These are phyloP conservation scores for Macroventuria anomochaeta DNA, from an alignment of 2,329 filamentous ascomycete genomes.

Conservation along the genomic window DNA sequence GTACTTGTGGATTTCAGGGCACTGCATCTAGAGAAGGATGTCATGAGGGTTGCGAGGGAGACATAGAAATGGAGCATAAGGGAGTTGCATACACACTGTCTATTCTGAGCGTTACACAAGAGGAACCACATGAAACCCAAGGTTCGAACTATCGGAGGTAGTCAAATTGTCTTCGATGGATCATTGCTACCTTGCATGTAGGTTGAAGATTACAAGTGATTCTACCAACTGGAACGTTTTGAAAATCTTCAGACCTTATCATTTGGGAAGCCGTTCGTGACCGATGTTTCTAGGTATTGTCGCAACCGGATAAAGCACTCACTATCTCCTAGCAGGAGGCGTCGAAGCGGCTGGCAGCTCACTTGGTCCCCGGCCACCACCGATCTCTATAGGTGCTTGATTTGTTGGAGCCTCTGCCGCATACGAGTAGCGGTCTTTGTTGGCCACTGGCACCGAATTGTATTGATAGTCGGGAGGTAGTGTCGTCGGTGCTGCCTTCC, in stretches of 20 bases:
- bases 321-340: not conserved
- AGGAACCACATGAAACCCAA: too few species aligned
- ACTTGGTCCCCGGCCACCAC: not conserved
- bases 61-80: not conserved
- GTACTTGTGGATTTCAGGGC: slow-evolving; percentile 51
- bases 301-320: not conserved
- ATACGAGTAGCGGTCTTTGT: not conserved
- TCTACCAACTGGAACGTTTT: too few species aligned
- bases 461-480: not conserved
- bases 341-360: slow-evolving; percentile 1
- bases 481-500: not conserved
- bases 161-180: too few species aligned
- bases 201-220: too few species aligned
- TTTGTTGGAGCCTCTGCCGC: not conserved
- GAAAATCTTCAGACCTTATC: too few species aligned
- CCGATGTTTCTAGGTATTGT: too few species aligned
- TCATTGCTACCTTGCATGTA: too few species aligned
- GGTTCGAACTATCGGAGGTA: too few species aligned
- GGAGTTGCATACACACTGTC: too few species aligned
- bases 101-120: too few species aligned
- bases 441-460: not conserved
- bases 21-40: slow-evolving; percentile 57
- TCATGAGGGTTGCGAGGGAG: slow-evolving; percentile 35
- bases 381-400: not conserved
- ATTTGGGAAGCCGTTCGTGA: too few species aligned